Percentiles rank a stretch among this genome's conserved stretches.
Conservation (phyloP, 441 rosid genomes). For the Euphorbia schlechtendalii region DNA sequence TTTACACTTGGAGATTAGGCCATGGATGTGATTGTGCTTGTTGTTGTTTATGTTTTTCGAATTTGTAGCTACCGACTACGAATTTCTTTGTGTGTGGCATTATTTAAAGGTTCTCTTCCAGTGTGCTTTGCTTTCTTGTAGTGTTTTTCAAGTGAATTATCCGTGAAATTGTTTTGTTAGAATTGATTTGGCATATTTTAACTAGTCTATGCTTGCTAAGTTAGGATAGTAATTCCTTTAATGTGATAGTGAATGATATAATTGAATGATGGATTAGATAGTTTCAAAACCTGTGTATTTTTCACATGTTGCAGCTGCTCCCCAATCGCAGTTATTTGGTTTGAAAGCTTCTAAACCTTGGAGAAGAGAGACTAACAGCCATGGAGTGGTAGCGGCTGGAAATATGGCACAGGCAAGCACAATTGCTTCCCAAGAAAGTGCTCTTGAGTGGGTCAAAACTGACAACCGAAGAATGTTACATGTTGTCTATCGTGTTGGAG, state of each 20-base stretch:
- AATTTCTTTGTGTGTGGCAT: neutral
- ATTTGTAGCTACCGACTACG: neutral
- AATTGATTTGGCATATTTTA: too few relatives aligned
- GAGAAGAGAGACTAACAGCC: conserved; percentile 35
- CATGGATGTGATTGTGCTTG: neutral
- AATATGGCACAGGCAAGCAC: conserved; percentile 56
- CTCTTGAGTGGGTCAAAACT: conserved; percentile 65
- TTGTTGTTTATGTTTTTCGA: neutral
- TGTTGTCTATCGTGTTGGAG: conserved; percentile 93
- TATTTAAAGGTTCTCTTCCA: neutral
- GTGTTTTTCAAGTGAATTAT: neutral
- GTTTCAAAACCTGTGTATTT: neutral
- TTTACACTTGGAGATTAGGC: neutral
- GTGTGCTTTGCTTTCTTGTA: neutral
- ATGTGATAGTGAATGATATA: neutral
- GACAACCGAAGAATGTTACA: conserved; percentile 90
- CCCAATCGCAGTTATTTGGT: conserved; percentile 46
- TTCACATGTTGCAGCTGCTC: conserved; percentile 38
- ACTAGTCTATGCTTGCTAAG: too few relatives aligned
- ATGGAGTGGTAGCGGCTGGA: conserved; percentile 42
- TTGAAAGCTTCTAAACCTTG: conserved; percentile 38
- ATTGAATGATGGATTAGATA: neutral
- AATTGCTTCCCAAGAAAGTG: conserved; percentile 46
- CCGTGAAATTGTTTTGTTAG: too few relatives aligned
- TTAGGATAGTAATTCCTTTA: neutral